Percentiles rank a stretch among this genome's conserved stretches.
phyloP scores from a whole-genome alignment of 257 asterid species.

The Solanum acaule region DNA sequence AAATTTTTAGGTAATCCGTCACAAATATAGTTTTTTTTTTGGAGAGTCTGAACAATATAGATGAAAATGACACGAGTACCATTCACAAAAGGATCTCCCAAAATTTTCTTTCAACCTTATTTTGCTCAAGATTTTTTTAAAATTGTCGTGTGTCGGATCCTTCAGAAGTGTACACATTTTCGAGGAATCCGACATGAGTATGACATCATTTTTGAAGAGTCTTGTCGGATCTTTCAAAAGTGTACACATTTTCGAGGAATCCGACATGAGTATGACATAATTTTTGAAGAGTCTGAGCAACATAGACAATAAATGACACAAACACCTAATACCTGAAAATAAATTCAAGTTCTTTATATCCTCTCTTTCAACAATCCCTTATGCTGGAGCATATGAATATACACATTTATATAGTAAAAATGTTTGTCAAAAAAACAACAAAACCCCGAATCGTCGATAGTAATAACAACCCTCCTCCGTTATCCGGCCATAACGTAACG shows the following conservation, averaged over 20 bases:
- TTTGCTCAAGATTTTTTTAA: neutral
- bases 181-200: neutral
- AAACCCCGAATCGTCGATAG: neutral
- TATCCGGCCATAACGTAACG: neutral
- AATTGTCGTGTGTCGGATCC: too few relatives aligned
- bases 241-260: neutral
- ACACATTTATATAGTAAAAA: neutral
- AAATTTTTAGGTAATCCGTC: too few relatives aligned
- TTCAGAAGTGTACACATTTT: neutral
- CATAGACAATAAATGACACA: neutral
- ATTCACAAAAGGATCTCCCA: neutral
- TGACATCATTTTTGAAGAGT: neutral
- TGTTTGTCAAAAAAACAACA: neutral
- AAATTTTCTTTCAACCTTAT: neutral
- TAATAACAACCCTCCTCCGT: neutral
- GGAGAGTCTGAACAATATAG: neutral
- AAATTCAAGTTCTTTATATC: neutral
- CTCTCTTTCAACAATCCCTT: neutral
- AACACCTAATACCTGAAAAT: neutral
- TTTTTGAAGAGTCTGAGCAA: neutral
- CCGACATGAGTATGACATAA: fast-evolving
- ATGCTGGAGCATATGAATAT: neutral
- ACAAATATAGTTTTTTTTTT: too few relatives aligned
- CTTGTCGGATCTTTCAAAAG: neutral
- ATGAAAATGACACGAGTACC: neutral